phyloP scores from a whole-genome alignment of 1,284 basidiomycete genomes.

The Cryptococcus sp. region DNA sequence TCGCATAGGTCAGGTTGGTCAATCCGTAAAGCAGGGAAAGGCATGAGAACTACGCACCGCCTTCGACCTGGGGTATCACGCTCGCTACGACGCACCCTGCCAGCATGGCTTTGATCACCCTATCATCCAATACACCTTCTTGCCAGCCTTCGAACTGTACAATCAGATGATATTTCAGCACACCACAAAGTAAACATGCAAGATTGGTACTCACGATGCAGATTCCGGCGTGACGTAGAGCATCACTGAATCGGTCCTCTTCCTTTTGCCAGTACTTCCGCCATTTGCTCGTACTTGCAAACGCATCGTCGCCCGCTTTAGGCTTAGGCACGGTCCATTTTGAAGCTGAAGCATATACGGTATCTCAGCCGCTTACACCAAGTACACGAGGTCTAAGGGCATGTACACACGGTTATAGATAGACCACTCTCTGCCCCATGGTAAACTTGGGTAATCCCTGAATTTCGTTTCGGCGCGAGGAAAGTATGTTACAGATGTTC shows the following conservation, averaged over 20 bases:
- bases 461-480: constrained; percentile 16
- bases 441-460: constrained; percentile 21
- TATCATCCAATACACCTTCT: constrained; percentile 28
- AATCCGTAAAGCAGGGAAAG: background rate
- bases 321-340: constrained; percentile 7
- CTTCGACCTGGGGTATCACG: constrained; percentile 29
- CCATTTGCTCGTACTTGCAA: constrained; percentile 15
- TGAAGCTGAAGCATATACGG: constrained; percentile 2
- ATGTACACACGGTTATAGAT: constrained; percentile 18
- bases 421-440: constrained; percentile 19
- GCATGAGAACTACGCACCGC: constrained; percentile 18
- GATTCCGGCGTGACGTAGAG: constrained; percentile 31
- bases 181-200: no score
- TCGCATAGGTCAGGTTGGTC: background rate
- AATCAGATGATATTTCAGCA: background rate
- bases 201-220: constrained; percentile 30
- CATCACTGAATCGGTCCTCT: constrained; percentile 20
- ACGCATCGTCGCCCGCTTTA: constrained; percentile 17
- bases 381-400: no score
- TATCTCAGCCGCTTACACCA: no score
- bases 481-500: constrained; percentile 25
- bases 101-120: constrained; percentile 41
- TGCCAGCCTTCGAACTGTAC: constrained; percentile 39
- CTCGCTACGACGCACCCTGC: constrained; percentile 43
- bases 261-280: constrained; percentile 26